Percentiles rank a stretch among this genome's conserved stretches.
phyloP scores from a whole-genome alignment of 2,329 filamentous ascomycete species.

The Pseudogymnoascus sp. region DNA sequence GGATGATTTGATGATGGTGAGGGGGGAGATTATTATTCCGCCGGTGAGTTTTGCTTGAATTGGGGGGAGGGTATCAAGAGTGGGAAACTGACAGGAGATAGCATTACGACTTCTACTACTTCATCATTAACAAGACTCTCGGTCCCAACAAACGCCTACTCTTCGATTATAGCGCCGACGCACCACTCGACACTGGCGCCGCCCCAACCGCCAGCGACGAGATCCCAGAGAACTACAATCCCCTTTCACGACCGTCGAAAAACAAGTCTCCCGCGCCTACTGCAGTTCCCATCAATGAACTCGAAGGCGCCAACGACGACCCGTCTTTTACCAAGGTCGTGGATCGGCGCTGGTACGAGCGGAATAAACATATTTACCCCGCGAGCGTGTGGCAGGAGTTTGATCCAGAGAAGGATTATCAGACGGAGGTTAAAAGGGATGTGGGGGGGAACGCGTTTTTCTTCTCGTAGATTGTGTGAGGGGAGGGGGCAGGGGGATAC shows the following conservation, averaged over 20 bases:
- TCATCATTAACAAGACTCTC: slow-evolving; percentile 77
- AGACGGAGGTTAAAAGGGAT: slow-evolving; percentile 68
- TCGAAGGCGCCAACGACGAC: slow-evolving; percentile 72
- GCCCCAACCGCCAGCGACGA: slow-evolving; percentile 5
- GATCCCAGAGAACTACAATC: slow-evolving; percentile 29
- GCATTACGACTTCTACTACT: slow-evolving; percentile 98
- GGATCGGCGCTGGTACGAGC: slow-evolving; percentile 91
- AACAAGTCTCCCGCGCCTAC: slow-evolving; percentile 23
- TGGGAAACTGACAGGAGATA: slow-evolving; percentile 34
- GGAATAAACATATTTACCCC: slow-evolving; percentile 96
- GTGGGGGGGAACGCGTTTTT: slow-evolving; percentile 89
- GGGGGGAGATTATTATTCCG: slow-evolving; percentile 83
- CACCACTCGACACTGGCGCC: slow-evolving; percentile 27
- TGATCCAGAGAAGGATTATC: slow-evolving; percentile 80
- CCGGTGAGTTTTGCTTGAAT: slow-evolving; percentile 55
- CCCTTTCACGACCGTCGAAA: slow-evolving; percentile 31
- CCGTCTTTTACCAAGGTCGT: slow-evolving; percentile 84
- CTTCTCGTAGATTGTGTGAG: slow-evolving; percentile 44
- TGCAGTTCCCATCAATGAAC: slow-evolving; percentile 35
- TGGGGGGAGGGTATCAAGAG: background rate
- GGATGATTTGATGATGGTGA: slow-evolving; percentile 88
- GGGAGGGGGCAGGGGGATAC: background rate
- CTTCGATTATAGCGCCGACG: slow-evolving; percentile 62
- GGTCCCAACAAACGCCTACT: slow-evolving; percentile 64
- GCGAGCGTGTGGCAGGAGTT: slow-evolving; percentile 95